Conservation (phyloP, 768 basidiomycete genomes). For the Daedaleopsis nitida region DNA sequence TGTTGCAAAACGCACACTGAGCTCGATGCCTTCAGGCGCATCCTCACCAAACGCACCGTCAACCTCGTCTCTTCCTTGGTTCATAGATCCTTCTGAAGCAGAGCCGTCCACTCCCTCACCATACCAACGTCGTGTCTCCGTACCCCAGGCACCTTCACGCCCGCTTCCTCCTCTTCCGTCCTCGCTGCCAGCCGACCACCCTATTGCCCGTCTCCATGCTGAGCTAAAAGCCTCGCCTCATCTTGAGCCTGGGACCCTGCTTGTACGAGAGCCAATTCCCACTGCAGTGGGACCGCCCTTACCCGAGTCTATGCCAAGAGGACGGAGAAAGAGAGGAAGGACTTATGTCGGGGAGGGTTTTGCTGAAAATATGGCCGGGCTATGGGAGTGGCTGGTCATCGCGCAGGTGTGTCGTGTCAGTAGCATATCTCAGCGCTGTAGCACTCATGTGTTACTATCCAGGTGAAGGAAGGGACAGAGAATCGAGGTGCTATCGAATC, state of each 20-base stretch:
- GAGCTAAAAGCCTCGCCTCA: constrained; percentile 64
- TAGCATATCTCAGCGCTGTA: too few relatives aligned
- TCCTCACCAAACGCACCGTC: constrained; percentile 2
- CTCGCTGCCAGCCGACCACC: constrained; percentile 53
- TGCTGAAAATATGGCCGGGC: constrained; percentile 47
- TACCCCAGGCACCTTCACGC: constrained; percentile 28
- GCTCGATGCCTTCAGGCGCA: constrained; percentile 7
- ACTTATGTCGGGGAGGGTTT: constrained; percentile 68
- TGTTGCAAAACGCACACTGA: constrained; percentile 12
- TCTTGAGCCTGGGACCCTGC: constrained; percentile 61
- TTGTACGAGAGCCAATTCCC: constrained; percentile 53
- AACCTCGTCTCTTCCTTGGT: constrained; percentile 56
- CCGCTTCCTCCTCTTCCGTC: constrained; percentile 46
- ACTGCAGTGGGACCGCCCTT: constrained; percentile 61
- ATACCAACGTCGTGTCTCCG: constrained; percentile 8
- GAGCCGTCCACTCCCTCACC: constrained; percentile 2
- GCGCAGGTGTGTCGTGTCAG: constrained; percentile 56
- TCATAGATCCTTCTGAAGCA: constrained; percentile 53
- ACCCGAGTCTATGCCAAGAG: constrained; percentile 58
- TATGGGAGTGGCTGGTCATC: constrained; percentile 80
- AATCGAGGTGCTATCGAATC: constrained; percentile 76
- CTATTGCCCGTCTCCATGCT: constrained; percentile 49
- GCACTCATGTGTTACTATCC: not conserved
- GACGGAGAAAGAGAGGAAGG: constrained; percentile 63
- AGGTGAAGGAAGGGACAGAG: constrained; percentile 88